Base-by-base conservation (phyloP, 441 rosid species). In the Bruguiera hainesii region DNA sequence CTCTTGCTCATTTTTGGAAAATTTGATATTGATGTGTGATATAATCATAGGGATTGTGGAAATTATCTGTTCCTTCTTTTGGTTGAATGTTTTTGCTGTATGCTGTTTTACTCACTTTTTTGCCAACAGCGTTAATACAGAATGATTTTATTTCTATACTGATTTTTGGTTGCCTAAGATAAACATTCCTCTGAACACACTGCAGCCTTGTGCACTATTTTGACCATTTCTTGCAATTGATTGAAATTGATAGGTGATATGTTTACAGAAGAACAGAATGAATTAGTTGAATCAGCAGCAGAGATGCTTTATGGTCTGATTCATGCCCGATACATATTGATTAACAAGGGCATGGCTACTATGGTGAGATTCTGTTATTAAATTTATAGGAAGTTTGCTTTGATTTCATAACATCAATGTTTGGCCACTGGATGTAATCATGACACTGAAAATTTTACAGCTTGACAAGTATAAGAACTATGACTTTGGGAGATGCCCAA, bases 251-350 rank as follows among this genome's bases (percentile, higher is more conserved):
- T 78, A 94, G 98, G 94, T 59, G 99, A 94, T 74, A 84, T 86
- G 93, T 91, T 94, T 78, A 91, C 97, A 31, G 99, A 94, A 76
- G 99, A 94, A 76, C 98, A 89, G 67, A 87, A 94, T 75, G 99
- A 94, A 72, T 71, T 89, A 76, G 94, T 94, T 71, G 99, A 94
- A 83, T 89, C 98, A 37, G 99, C 99, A 10, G 98, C 99, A 20
- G 99, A 94, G 78, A 91, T 91, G 99, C 78, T 94, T 2, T 94
- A 89, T 74, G 99, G 98, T 75, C 81, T 94, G 65, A 94, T 94
- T 75, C 99, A 94, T 77, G 92, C 83, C 23, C 89, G 99, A 68
- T 91, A 94, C 81, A 84, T 91, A 64, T 76, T 94, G 78, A 94
- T 97, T 21, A 86, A 87, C 83, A 94, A 91, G 81, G 99, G 99